Conservation (phyloP, 306 rosid genomes). For the Corylus heterophylla region DNA sequence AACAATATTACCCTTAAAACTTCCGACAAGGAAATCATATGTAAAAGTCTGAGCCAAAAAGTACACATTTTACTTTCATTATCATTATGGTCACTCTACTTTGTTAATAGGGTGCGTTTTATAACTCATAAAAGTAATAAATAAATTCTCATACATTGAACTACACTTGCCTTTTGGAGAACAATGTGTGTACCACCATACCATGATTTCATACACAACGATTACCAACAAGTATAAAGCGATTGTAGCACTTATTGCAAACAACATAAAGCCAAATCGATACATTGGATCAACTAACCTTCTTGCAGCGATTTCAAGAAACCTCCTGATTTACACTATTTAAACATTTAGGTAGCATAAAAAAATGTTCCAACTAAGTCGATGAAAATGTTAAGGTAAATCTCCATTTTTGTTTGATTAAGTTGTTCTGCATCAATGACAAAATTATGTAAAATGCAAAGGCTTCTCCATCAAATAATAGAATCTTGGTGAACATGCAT, state of each 20-base stretch:
- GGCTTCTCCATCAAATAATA: not conserved
- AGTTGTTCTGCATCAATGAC: not conserved
- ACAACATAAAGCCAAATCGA: not conserved
- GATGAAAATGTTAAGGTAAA: too few species aligned
- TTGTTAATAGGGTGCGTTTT: not conserved
- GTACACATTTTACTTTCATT: not conserved
- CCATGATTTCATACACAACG: slow-evolving; percentile 11
- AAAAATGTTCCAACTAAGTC: too few species aligned
- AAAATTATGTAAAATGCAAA: not conserved
- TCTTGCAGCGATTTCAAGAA: too few species aligned
- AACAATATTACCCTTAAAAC: slow-evolving; percentile 12
- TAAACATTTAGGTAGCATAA: too few species aligned
- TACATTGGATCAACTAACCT: too few species aligned
- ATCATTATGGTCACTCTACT: not conserved
- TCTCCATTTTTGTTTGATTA: not conserved
- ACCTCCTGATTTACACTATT: too few species aligned
- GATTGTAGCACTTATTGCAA: slow-evolving; percentile 1
- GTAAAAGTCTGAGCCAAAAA: not conserved
- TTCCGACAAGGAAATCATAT: not conserved
- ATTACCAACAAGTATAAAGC: slow-evolving; percentile 14
- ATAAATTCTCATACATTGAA: slow-evolving; percentile 7
- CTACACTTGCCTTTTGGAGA: slow-evolving; percentile 1
- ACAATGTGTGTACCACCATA: not conserved
- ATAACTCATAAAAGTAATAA: not conserved
- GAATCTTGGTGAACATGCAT: slow-evolving; percentile 1